Percentiles rank a stretch among this genome's conserved stretches.
phyloP scores from a whole-genome alignment of 2,329 filamentous ascomycete species.

The Aspergillus spinulosporus region DNA sequence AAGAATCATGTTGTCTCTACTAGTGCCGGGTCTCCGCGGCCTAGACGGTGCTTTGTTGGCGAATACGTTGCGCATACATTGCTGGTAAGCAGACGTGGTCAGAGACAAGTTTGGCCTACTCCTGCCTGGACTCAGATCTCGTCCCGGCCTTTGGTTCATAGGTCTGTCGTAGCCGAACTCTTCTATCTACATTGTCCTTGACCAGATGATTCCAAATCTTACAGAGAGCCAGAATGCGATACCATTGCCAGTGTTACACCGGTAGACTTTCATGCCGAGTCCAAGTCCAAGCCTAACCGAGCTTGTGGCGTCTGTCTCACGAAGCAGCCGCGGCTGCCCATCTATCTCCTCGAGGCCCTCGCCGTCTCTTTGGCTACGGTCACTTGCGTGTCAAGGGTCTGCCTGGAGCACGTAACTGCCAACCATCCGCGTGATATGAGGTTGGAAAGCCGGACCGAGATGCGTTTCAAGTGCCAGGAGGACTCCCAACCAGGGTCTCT shows the following conservation, averaged over 20 bases:
- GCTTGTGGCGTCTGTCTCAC: background rate
- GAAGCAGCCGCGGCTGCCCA: background rate
- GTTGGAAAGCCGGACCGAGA: background rate
- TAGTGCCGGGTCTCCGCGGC: too few species aligned
- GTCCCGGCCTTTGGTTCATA: background rate
- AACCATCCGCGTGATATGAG: background rate
- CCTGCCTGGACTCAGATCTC: background rate
- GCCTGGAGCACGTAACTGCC: background rate
- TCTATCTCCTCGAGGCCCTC: background rate
- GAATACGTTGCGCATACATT: background rate
- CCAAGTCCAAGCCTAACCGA: background rate
- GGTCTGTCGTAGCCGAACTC: background rate
- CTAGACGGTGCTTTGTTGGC: background rate
- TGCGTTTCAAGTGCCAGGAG: background rate
- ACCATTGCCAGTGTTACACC: background rate
- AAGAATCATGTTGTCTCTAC: background rate
- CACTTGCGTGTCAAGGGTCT: background rate
- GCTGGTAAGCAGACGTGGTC: background rate
- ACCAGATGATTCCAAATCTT: background rate
- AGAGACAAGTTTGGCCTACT: background rate
- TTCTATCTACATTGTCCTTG: background rate
- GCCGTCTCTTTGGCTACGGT: background rate
- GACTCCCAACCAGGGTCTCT: conserved; percentile 2
- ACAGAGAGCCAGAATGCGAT: background rate
- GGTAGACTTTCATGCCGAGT: background rate